These are phyloP conservation scores for Fusarium annulatum DNA, from an alignment of 2,329 filamentous ascomycete species.

Conservation along the genomic window DNA sequence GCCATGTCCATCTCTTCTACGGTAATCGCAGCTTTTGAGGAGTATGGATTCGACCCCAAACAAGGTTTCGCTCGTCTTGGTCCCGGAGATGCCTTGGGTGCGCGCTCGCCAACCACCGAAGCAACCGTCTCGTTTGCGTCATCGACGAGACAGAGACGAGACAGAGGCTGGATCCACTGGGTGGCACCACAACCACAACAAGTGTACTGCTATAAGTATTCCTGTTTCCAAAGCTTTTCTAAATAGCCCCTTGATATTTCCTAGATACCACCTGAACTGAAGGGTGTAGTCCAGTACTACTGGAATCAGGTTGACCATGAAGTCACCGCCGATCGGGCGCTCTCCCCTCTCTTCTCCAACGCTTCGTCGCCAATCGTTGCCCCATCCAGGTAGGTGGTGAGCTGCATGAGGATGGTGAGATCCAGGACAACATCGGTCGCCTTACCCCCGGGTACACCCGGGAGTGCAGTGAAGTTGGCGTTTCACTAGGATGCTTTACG, in stretches of 20 bases:
- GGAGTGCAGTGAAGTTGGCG: not conserved
- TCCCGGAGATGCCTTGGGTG: not conserved
- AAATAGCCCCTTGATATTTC: not conserved
- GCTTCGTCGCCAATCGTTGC: too few relatives aligned
- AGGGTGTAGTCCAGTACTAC: not conserved
- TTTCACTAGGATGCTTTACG: too few relatives aligned
- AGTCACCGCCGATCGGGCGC: not conserved
- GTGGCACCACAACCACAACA: accelerated
- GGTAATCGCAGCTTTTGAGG: not conserved
- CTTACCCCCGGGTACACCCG: not conserved
- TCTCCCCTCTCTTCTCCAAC: not conserved
- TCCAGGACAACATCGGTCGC: too few relatives aligned
- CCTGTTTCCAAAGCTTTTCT: too few relatives aligned
- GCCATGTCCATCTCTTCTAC: not conserved
- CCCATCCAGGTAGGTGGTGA: too few relatives aligned
- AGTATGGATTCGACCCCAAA: not conserved
- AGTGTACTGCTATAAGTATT: accelerated
- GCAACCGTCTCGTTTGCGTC: not conserved
- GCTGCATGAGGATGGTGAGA: too few relatives aligned
- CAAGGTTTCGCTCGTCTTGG: not conserved
- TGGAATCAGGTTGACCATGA: not conserved
- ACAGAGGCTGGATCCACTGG: not conserved
- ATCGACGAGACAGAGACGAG: not conserved
- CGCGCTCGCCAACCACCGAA: not conserved
- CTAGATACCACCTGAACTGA: not conserved